Evolutionary conservation across 164 flowering plant genomes (phyloP).

Genomic region (Paratinospora sagittata): DNA sequence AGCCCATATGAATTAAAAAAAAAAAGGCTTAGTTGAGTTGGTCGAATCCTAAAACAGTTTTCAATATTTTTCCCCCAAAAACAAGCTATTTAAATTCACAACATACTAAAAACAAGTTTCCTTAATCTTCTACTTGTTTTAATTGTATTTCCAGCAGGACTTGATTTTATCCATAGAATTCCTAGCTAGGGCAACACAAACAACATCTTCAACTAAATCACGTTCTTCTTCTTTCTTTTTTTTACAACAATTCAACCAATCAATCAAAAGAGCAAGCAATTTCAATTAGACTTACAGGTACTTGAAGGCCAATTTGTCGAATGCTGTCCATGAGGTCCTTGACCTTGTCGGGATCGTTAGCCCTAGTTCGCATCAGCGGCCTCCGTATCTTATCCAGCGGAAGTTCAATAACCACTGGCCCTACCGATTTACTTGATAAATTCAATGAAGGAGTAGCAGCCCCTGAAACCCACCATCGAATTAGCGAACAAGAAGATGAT

Average conservation of each 20-base stretch:
- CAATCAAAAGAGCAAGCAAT: neutral
- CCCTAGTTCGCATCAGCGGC: slow-evolving; percentile 79
- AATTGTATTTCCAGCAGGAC: too few species aligned
- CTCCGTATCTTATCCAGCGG: slow-evolving; percentile 81
- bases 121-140: too few species aligned
- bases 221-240: neutral
- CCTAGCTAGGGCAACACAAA: neutral
- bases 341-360: slow-evolving; percentile 76
- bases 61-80: too few species aligned
- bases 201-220: neutral
- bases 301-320: slow-evolving; percentile 80
- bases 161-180: too few species aligned
- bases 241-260: neutral
- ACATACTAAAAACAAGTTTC: too few species aligned
- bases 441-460: slow-evolving; percentile 10
- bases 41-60: too few species aligned
- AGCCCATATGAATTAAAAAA: too few species aligned
- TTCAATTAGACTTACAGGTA: slow-evolving; percentile 41
- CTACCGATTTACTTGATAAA: slow-evolving; percentile 28
- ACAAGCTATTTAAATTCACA: too few species aligned
- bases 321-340: slow-evolving; percentile 93
- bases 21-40: too few species aligned
- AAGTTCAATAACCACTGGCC: slow-evolving; percentile 73
- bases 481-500: slow-evolving; percentile 3
- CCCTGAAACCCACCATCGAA: slow-evolving; percentile 19